Evolutionary conservation across 768 basidiomycete species (phyloP), one percentile per base, ranked within the genome.

Genomic region (Melanogaster broomeanus): DNA sequence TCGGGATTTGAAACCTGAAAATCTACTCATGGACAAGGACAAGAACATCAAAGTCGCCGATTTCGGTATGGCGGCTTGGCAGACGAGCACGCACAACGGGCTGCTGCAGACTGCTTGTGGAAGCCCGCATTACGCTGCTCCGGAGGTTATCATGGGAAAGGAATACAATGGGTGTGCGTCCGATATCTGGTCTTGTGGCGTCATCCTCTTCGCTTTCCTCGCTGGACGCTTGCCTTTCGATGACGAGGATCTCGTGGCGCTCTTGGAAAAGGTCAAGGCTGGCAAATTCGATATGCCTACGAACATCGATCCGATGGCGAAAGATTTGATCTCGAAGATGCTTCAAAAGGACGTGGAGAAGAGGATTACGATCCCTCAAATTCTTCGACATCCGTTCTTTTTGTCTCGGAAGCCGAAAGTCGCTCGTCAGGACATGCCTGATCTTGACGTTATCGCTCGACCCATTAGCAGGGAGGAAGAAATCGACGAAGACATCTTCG

Each of bases 11-110:
- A 96, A 98, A 64, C 93, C 91, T 2, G 95, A 97, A 68, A 98
- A 97, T 65, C 76, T 98, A 27, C 77, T 98, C 45, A 82, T 96
- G 43, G 90, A 93, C 73, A 75, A 80, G 34, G 74, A 90, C 61
- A 82, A 79, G 56, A 93, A 93, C 59, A 86, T 98, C 81, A 98
- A 96, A 66, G 85, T 98, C 30, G 93, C 91, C 2, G 95, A 98
- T 71, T 95, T 97, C 65, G 94, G 95, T n/a, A 94, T 97, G 90
- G 93, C 94, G 4, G 89, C 90, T 30, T 94, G 90, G 87, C 90
- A 93, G 69, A 77, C 73, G 22, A 80, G 81, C 53, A 77, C 78
- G 44, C 76, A 72, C 12, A 75, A 78, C 35, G 72, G 77, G 15
- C 66, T 85, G 66, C 77, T 97, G 44, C 80, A 80, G 61, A 97